Conservation (phyloP, 2,329 filamentous ascomycete genomes). For the Xylariaceae sp. region DNA sequence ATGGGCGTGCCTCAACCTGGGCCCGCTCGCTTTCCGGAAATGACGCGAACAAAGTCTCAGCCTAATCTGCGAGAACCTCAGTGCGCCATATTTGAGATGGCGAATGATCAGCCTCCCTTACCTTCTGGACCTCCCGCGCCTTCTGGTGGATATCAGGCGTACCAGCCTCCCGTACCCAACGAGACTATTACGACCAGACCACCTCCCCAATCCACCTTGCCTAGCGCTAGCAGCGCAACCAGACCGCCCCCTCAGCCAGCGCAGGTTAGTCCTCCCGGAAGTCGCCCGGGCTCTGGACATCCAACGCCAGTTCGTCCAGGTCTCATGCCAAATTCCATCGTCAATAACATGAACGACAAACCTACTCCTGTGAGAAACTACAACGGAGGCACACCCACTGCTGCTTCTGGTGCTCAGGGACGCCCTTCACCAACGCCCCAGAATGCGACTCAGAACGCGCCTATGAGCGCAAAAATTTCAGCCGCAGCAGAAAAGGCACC, state of each 20-base stretch:
- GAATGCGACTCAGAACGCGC: conserved; percentile 3
- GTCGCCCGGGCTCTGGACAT: conserved; percentile 44
- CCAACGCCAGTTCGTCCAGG: conserved; percentile 60
- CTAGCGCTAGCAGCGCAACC: conserved; percentile 6
- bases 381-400: conserved; percentile 41
- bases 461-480: conserved; percentile 28
- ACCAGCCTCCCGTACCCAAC: conserved; percentile 24
- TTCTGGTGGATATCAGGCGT: conserved; percentile 31
- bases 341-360: conserved; percentile 43
- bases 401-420: conserved; percentile 31
- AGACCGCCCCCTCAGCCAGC: conserved; percentile 29
- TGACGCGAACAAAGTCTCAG: conserved; percentile 61
- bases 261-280: conserved; percentile 29
- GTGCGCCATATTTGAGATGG: conserved; percentile 70
- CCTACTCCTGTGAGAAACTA: conserved; percentile 57
- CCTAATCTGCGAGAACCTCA: conserved; percentile 60
- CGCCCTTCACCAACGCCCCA: conserved; percentile 35
- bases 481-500: conserved; percentile 40
- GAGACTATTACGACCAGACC: conserved; percentile 26
- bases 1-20: conserved; percentile 40
- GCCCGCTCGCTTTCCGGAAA: conserved; percentile 47
- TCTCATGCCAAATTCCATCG: conserved; percentile 52
- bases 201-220: conserved; percentile 2
- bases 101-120: conserved; percentile 53
- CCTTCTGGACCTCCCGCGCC: conserved; percentile 50